phyloP scores from a whole-genome alignment of 331 rosid genomes.

The Rosa hybrid region DNA sequence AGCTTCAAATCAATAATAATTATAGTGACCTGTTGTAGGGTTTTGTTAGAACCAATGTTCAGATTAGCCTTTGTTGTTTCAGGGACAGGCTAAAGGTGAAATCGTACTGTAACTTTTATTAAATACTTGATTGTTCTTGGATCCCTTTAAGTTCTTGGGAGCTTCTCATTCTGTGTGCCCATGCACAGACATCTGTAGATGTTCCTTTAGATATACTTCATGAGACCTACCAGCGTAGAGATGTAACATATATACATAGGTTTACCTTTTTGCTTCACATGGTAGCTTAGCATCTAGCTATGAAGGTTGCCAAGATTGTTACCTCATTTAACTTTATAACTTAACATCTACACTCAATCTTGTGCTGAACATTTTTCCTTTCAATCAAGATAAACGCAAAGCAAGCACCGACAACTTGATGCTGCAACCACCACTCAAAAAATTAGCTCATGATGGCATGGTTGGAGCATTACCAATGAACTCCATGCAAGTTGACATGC shows the following conservation, averaged over 20 bases:
- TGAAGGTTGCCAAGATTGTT: background rate
- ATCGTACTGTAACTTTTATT: background rate
- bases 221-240: background rate
- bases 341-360: conserved; percentile 3
- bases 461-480: conserved; percentile 64
- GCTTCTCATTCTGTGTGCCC: background rate
- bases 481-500: conserved; percentile 72
- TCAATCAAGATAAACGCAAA: conserved; percentile 70
- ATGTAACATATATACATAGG: background rate
- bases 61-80: background rate
- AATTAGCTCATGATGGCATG: conserved; percentile 55
- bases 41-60: background rate
- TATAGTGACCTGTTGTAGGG: conserved; percentile 2
- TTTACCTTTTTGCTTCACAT: background rate
- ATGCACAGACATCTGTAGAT: background rate
- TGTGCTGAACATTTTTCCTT: conserved; percentile 16
- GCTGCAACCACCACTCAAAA: conserved; percentile 75
- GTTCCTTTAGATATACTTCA: background rate
- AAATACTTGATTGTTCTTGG: background rate
- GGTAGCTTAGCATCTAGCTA: background rate
- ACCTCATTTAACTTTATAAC: background rate
- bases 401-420: conserved; percentile 65
- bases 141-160: background rate
- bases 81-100: background rate
- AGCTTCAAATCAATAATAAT: background rate